Evolutionary conservation across 345 rosid species (phyloP).

Genomic region (Lumnitzera racemosa): DNA sequence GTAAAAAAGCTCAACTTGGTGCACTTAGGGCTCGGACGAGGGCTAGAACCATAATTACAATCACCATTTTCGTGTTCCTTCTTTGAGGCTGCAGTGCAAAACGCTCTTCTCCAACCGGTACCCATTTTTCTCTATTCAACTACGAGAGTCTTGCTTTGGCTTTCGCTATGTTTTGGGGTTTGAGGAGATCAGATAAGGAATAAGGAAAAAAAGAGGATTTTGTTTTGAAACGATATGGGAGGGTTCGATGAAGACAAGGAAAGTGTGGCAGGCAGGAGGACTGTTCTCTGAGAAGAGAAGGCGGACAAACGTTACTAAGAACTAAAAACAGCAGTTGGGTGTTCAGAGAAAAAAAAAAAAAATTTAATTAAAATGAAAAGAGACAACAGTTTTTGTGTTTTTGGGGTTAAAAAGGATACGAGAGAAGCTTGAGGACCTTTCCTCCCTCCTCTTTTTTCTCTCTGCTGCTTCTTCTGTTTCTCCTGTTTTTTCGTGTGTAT

Average conservation of each 20-base stretch:
- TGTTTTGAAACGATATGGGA: slow-evolving; percentile 13
- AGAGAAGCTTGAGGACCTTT: background rate
- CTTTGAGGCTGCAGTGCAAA: slow-evolving; percentile 73
- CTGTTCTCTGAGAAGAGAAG: slow-evolving; percentile 7
- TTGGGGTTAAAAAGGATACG: too few relatives aligned
- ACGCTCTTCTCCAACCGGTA: slow-evolving; percentile 96
- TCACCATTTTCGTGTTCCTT: slow-evolving; percentile 16
- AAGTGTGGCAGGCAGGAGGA: slow-evolving; percentile 15
- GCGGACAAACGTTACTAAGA: slow-evolving; percentile 10
- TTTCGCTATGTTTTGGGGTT: background rate
- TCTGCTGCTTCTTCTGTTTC: background rate
- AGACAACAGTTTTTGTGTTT: too few relatives aligned
- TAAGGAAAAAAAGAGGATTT: slow-evolving; percentile 10
- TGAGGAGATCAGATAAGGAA: background rate
- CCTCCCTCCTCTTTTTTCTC: background rate
- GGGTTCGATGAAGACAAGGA: background rate
- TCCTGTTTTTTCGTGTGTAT: background rate
- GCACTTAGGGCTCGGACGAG: slow-evolving; percentile 43
- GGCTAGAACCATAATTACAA: background rate
- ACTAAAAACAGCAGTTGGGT: too few relatives aligned
- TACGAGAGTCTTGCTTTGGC: background rate
- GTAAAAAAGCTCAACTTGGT: slow-evolving; percentile 50
- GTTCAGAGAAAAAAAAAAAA: background rate
- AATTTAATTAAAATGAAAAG: too few relatives aligned
- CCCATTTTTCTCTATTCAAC: slow-evolving; percentile 36